Conservation (phyloP, 116 monocot species). For the Thalassia testudinum region DNA sequence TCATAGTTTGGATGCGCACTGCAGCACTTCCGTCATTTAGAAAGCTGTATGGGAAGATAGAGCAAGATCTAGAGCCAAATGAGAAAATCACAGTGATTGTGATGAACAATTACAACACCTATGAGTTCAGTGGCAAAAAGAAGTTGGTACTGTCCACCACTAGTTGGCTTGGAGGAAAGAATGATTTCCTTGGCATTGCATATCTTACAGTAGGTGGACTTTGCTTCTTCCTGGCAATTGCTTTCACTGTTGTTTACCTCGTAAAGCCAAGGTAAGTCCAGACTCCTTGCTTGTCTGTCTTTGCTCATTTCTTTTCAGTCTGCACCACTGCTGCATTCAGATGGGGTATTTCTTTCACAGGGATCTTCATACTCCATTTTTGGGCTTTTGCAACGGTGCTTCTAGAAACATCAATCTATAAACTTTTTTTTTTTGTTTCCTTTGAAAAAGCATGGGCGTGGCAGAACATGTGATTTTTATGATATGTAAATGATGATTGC, state of each 20-base stretch:
- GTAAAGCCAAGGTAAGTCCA: constrained; percentile 50
- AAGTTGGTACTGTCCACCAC: constrained; percentile 78
- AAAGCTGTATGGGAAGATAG: constrained; percentile 74
- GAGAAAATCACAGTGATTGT: constrained; percentile 40
- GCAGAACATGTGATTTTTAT: too few relatives aligned
- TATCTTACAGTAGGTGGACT: constrained; percentile 68
- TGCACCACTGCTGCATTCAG: not conserved
- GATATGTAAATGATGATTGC: too few relatives aligned
- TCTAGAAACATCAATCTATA: too few relatives aligned
- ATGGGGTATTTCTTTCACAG: not conserved
- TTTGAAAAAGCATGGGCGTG: not conserved
- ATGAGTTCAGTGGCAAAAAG: constrained; percentile 67
- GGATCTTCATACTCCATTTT: not conserved
- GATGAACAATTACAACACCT: constrained; percentile 77
- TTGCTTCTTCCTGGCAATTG: constrained; percentile 48
- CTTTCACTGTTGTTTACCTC: constrained; percentile 53
- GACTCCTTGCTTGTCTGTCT: not conserved
- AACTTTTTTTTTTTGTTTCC: not conserved
- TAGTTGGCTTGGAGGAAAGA: constrained; percentile 82
- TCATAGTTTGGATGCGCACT: constrained; percentile 94
- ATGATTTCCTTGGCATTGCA: constrained; percentile 79
- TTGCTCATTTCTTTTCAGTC: not conserved
- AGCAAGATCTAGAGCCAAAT: constrained; percentile 47
- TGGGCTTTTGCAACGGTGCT: not conserved
- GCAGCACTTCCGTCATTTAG: constrained; percentile 84